phyloP scores from a whole-genome alignment of 2,329 filamentous ascomycete species.

The Fusarium avenaceum region DNA sequence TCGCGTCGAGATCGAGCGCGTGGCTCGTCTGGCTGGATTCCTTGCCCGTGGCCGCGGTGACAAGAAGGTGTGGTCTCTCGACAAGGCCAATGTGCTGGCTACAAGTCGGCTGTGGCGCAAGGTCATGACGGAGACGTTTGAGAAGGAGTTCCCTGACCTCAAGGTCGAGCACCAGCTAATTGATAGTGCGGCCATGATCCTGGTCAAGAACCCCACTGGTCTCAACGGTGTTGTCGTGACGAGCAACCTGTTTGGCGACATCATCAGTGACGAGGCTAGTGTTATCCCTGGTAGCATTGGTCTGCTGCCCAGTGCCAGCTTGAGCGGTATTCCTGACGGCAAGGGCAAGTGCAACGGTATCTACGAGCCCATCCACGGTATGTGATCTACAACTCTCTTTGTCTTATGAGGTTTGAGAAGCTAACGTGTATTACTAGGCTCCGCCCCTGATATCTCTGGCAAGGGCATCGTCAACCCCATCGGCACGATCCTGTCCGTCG shows the following conservation, averaged over 20 bases:
- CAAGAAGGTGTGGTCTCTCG: constrained; percentile 82
- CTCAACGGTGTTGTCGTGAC: constrained; percentile 94
- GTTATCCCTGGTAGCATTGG: constrained; percentile 94
- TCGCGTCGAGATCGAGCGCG: constrained; percentile 86
- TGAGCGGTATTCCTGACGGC: constrained; percentile 88
- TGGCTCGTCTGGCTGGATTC: constrained; percentile 84
- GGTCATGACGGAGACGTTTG: constrained; percentile 86
- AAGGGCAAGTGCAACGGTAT: constrained; percentile 90
- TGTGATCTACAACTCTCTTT: constrained; percentile 34
- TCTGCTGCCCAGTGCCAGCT: constrained; percentile 86
- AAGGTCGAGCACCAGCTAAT: constrained; percentile 91
- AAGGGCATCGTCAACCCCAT: constrained; percentile 91
- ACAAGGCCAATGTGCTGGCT: constrained; percentile 97
- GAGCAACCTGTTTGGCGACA: constrained; percentile 95
- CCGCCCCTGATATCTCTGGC: constrained; percentile 79
- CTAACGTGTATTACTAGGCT: constrained; percentile 30
- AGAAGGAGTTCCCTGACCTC: constrained; percentile 88
- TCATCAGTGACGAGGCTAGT: constrained; percentile 94
- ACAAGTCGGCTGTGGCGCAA: constrained; percentile 91
- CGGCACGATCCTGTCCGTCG: constrained; percentile 89
- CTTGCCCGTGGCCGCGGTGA: constrained; percentile 81
- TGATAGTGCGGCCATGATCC: constrained; percentile 96
- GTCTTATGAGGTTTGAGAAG: background rate
- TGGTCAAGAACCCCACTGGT: constrained; percentile 91
- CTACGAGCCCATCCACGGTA: constrained; percentile 97